Evolutionary conservation across 2,329 filamentous ascomycete species (phyloP).

Genomic region (Colletotrichum aenigma): DNA sequence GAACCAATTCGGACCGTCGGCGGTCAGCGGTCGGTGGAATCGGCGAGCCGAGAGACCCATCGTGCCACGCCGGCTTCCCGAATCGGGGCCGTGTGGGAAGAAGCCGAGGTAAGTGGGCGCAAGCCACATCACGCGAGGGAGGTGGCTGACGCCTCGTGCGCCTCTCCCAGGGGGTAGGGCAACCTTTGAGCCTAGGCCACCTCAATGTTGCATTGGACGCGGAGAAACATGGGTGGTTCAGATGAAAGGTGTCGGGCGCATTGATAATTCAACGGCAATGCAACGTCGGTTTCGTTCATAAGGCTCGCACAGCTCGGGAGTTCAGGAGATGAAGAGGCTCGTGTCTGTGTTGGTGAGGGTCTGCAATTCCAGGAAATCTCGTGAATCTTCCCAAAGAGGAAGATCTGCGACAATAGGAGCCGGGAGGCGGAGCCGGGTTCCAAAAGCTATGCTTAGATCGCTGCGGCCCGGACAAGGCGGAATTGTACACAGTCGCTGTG

Average conservation of each 20-base stretch:
- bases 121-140: neutral
- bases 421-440: conserved; percentile 9
- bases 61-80: neutral
- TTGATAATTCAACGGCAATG: neutral
- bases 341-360: neutral
- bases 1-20: neutral
- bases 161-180: neutral
- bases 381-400: conserved; percentile 6
- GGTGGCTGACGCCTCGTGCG: neutral
- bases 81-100: neutral
- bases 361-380: conserved; percentile 1
- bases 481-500: neutral
- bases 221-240: neutral
- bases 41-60: neutral
- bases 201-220: neutral
- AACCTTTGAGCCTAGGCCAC: neutral
- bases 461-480: neutral
- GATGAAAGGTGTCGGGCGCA: neutral
- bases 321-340: conserved; percentile 8
- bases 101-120: neutral
- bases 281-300: neutral
- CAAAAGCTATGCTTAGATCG: conserved; percentile 1
- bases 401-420: conserved; percentile 9
- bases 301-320: neutral
- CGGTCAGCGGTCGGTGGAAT: neutral